A percentile compares a stretch with the other conserved stretches of the same genome.
phyloP scores from a whole-genome alignment of 1,284 basidiomycete genomes.

The Thelephora terrestris region DNA sequence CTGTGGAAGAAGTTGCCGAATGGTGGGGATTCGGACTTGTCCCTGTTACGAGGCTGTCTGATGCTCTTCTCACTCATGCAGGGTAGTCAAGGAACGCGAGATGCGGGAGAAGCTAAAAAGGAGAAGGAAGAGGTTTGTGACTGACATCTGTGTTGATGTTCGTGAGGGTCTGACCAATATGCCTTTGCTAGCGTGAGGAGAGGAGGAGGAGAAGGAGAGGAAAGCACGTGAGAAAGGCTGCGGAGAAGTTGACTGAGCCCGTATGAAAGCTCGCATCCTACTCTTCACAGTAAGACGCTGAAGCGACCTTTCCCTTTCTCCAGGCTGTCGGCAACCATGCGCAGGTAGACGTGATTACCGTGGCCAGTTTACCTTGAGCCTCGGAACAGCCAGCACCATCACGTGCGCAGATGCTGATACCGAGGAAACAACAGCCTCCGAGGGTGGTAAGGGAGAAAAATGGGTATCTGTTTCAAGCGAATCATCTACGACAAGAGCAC shows the following conservation, averaged over 20 bases:
- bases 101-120: slow-evolving; percentile 73
- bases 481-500: slow-evolving; percentile 8
- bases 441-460: slow-evolving; percentile 52
- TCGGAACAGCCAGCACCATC: slow-evolving; percentile 21
- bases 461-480: slow-evolving; percentile 58
- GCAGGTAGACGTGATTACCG: no score
- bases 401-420: slow-evolving; percentile 59
- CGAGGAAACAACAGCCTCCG: slow-evolving; percentile 64
- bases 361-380: no score
- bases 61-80: slow-evolving; percentile 14
- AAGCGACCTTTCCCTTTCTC: slow-evolving; percentile 4
- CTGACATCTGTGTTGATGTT: slow-evolving; percentile 10
- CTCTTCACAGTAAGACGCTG: slow-evolving; percentile 13
- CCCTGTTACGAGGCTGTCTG: slow-evolving; percentile 1
- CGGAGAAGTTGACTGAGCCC: no score
- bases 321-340: no score
- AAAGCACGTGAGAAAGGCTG: slow-evolving; percentile 22
- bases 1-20: slow-evolving; percentile 64
- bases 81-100: slow-evolving; percentile 68
- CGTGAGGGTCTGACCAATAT: slow-evolving; percentile 11
- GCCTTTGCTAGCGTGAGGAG: slow-evolving; percentile 48
- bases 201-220: slow-evolving; percentile 48
- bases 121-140: slow-evolving; percentile 66
- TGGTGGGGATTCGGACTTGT: slow-evolving; percentile 31
- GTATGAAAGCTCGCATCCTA: not conserved